These are phyloP conservation scores for Alternaria infectoria DNA, from an alignment of 2,329 filamentous ascomycete species.

Conservation along the genomic window DNA sequence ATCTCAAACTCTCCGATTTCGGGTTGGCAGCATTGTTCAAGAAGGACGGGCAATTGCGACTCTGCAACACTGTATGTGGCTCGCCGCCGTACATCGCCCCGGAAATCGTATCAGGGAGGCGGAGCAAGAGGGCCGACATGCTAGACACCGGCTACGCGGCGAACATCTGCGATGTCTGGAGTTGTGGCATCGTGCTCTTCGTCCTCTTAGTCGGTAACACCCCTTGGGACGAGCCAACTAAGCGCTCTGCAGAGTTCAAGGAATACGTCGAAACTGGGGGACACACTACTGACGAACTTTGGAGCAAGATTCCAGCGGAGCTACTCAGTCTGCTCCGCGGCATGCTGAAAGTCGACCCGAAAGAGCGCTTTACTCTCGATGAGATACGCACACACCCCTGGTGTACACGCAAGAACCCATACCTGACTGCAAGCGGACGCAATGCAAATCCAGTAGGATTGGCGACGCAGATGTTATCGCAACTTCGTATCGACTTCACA, in stretches of 20 bases:
- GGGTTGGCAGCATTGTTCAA: conserved; percentile 93
- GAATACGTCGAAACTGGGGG: conserved; percentile 83
- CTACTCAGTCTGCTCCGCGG: conserved; percentile 84
- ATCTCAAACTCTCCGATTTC: conserved; percentile 95
- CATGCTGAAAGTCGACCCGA: conserved; percentile 85
- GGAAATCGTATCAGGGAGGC: conserved; percentile 71
- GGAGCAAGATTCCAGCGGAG: conserved; percentile 76
- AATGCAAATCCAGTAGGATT: conserved; percentile 80
- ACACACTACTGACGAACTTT: conserved; percentile 83
- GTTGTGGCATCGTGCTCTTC: conserved; percentile 96
- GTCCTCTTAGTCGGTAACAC: conserved; percentile 95
- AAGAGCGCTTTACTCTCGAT: conserved; percentile 80
- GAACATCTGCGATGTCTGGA: conserved; percentile 93
- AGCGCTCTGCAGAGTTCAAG: conserved; percentile 85
- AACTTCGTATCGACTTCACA: conserved; percentile 85
- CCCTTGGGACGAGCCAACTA: conserved; percentile 93
- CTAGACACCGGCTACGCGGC: conserved; percentile 70
- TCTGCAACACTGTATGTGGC: conserved; percentile 88
- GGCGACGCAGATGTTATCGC: conserved; percentile 94
- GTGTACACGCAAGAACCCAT: conserved; percentile 84
- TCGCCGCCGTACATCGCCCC: conserved; percentile 97
- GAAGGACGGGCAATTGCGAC: conserved; percentile 81
- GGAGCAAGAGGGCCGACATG: conserved; percentile 55
- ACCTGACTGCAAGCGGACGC: conserved; percentile 75
- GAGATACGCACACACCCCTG: conserved; percentile 91